A percentile compares a stretch with the other conserved stretches of the same genome.
Conservation (phyloP, 306 rosid genomes). For the Psophocarpus tetragonolobus region DNA sequence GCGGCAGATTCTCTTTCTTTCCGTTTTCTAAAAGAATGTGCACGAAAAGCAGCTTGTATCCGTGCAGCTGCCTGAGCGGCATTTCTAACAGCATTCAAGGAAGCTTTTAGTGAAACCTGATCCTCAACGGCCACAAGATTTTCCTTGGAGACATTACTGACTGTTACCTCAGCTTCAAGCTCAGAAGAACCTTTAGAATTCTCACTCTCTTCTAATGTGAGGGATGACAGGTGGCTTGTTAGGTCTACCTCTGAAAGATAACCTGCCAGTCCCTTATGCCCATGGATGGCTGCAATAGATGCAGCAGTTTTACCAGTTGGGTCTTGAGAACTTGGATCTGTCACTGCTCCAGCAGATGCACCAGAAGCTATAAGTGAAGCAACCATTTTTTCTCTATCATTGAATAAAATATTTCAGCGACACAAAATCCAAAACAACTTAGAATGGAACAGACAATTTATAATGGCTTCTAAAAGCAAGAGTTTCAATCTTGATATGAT, state of each 20-base stretch:
- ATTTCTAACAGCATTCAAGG: conserved; percentile 85
- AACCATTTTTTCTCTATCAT: conserved; percentile 84
- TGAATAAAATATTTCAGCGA: conserved; percentile 32
- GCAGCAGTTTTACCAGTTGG: conserved; percentile 87
- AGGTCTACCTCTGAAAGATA: conserved; percentile 87
- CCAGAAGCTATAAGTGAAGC: conserved; percentile 85
- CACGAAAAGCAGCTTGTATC: conserved; percentile 93
- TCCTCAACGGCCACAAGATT: conserved; percentile 53
- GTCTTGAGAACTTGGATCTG: conserved; percentile 78
- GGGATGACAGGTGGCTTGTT: conserved; percentile 87
- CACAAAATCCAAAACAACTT: conserved; percentile 10
- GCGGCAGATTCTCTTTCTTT: conserved; percentile 47
- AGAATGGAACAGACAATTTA: conserved; percentile 19
- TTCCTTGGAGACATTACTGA: conserved; percentile 53
- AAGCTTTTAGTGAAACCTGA: conserved; percentile 54
- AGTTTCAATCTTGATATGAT: conserved; percentile 20
- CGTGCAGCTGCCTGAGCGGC: conserved; percentile 91
- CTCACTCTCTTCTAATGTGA: conserved; percentile 74
- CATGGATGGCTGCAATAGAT: conserved; percentile 65
- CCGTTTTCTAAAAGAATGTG: conserved; percentile 70
- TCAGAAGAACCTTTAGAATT: conserved; percentile 64
- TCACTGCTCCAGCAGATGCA: conserved; percentile 97
- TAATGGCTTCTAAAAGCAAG: conserved; percentile 17
- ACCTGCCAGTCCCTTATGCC: conserved; percentile 95
- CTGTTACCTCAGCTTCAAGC: conserved; percentile 70